These are phyloP conservation scores for Erigeron canadensis DNA, from an alignment of 129 eudicot species.

Conservation along the genomic window DNA sequence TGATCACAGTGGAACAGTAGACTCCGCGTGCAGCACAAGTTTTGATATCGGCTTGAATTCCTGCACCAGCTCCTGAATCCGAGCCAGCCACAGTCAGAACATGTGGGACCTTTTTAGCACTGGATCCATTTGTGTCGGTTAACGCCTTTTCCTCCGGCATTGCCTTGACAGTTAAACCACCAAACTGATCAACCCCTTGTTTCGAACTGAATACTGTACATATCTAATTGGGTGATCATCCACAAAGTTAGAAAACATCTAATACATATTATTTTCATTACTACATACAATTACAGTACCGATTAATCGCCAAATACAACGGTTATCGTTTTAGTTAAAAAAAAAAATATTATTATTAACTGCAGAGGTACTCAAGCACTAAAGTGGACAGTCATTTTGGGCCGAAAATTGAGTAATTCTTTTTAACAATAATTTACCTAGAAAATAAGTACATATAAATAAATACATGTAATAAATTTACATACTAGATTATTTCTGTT, in stretches of 20 bases:
- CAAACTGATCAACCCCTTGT: constrained; percentile 34
- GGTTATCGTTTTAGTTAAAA: no score
- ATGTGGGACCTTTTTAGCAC: constrained; percentile 50
- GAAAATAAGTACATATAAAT: no score
- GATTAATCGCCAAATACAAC: no score
- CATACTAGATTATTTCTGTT: no score
- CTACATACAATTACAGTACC: neutral
- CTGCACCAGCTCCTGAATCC: constrained; percentile 98
- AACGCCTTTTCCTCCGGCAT: constrained; percentile 43
- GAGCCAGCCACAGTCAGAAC: constrained; percentile 96
- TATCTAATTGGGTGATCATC: constrained; percentile 20
- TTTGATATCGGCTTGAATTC: constrained; percentile 93
- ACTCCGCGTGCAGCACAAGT: constrained; percentile 92
- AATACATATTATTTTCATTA: neutral
- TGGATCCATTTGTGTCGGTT: constrained; percentile 24
- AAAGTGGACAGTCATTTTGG: no score
- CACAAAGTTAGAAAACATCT: constrained; percentile 21
- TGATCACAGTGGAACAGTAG: constrained; percentile 89
- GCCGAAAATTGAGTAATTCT: no score
- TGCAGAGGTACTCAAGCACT: no score
- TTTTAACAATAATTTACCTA: no score
- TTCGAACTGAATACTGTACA: constrained; percentile 21
- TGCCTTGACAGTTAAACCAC: constrained; percentile 43
- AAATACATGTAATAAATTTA: no score
- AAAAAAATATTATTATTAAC: no score